phyloP scores from a whole-genome alignment of 2,329 filamentous ascomycete species.

The Coniochaeta sp. region DNA sequence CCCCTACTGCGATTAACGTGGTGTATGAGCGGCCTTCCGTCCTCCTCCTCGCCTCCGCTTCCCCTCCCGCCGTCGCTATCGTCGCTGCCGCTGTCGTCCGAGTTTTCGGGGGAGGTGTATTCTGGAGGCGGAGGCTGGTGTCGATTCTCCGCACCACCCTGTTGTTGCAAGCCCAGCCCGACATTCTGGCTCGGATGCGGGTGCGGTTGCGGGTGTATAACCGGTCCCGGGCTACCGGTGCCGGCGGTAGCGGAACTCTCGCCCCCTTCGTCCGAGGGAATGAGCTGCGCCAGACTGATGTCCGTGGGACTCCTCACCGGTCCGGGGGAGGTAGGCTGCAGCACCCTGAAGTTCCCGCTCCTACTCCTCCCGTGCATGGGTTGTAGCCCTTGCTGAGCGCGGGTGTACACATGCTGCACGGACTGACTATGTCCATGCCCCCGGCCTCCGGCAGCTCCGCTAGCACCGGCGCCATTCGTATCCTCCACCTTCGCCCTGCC shows the following conservation, averaged over 20 bases:
- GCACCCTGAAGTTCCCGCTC: conserved; percentile 71
- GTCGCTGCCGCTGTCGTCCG: conserved; percentile 43
- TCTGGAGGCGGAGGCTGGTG: conserved; percentile 64
- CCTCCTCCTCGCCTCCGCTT: conserved; percentile 52
- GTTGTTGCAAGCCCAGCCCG: conserved; percentile 44
- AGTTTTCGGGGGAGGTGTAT: conserved; percentile 60
- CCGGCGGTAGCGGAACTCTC: conserved; percentile 55
- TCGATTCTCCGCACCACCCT: conserved; percentile 17
- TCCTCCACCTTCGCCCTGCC: conserved; percentile 57
- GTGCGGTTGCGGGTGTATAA: conserved; percentile 10
- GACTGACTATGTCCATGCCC: conserved; percentile 41
- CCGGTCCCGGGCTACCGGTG: conserved; percentile 25
- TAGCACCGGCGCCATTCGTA: conserved; percentile 14
- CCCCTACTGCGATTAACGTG: conserved; percentile 42
- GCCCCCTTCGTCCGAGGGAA: conserved; percentile 64
- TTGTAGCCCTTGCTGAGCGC: conserved; percentile 34
- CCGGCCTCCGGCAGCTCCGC: conserved; percentile 23
- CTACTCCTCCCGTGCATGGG: conserved; percentile 66
- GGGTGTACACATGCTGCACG: conserved; percentile 29
- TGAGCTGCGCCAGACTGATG: conserved; percentile 85
- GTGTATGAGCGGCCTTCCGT: conserved; percentile 45
- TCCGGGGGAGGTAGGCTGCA: conserved; percentile 76
- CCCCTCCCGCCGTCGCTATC: conserved; percentile 45
- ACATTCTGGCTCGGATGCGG: conserved; percentile 8
- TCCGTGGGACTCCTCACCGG: conserved; percentile 89